Conservation (phyloP, 148 eudicot species). For the Vaccinium myrtillus region DNA sequence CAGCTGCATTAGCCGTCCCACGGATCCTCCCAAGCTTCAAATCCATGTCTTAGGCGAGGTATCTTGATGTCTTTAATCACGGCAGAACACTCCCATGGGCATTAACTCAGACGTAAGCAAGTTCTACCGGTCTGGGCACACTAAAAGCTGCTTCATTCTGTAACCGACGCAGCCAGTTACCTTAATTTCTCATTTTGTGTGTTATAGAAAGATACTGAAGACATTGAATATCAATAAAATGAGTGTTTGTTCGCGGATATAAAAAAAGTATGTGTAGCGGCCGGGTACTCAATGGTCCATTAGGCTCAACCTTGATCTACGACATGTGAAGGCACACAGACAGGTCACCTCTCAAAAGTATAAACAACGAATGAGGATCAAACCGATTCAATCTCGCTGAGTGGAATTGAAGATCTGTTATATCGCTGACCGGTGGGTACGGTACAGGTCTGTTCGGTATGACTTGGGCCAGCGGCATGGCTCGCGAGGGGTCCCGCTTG, state of each 20-base stretch:
- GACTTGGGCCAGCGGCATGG: too few species aligned
- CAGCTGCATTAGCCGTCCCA: not conserved
- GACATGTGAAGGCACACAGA: too few species aligned
- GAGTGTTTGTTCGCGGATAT: not conserved
- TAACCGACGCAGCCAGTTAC: not conserved
- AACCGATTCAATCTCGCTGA: too few species aligned
- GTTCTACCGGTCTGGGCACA: not conserved
- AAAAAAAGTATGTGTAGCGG: too few species aligned
- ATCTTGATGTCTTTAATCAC: not conserved
- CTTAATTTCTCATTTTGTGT: not conserved
- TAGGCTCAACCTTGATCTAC: too few species aligned
- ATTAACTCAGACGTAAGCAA: not conserved
- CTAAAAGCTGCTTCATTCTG: not conserved
- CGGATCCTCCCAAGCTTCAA: not conserved
- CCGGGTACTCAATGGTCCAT: too few species aligned
- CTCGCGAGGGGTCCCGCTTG: too few species aligned
- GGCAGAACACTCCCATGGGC: not conserved
- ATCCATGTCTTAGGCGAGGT: not conserved
- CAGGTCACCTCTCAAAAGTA: too few species aligned
- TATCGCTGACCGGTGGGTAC: too few species aligned
- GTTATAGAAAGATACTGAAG: not conserved
- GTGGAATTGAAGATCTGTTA: too few species aligned
- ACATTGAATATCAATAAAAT: not conserved
- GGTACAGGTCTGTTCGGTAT: too few species aligned
- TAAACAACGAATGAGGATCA: too few species aligned